phyloP scores from a whole-genome alignment of 148 eudicot species.

The Vaccinium corymbosum region DNA sequence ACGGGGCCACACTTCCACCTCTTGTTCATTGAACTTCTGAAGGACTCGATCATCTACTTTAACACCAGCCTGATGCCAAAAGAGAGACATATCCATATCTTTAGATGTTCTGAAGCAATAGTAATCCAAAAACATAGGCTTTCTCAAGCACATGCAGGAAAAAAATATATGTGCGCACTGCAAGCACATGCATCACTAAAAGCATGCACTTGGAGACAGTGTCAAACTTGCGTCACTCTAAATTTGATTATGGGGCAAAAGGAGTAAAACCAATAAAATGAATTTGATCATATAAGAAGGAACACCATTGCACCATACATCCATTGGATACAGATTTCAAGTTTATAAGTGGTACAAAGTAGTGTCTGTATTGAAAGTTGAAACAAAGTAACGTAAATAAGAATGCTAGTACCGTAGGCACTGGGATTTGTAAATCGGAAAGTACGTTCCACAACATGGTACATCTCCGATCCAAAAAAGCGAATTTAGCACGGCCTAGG shows the following conservation, averaged over 20 bases:
- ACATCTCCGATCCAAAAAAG: no score
- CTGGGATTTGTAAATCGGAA: no score
- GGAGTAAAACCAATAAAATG: no score
- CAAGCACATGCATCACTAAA: neutral
- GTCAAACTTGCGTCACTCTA: neutral
- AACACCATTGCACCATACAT: neutral
- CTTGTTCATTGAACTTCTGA: slow-evolving; percentile 74
- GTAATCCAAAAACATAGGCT: neutral
- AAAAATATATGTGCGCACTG: neutral
- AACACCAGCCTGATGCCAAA: slow-evolving; percentile 64
- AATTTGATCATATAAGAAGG: no score
- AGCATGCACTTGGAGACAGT: neutral
- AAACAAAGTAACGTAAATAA: no score
- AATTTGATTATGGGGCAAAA: neutral
- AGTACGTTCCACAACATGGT: no score
- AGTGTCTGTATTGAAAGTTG: neutral
- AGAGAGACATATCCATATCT: neutral
- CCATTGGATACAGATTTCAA: neutral
- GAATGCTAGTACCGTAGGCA: neutral
- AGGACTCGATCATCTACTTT: slow-evolving; percentile 61
- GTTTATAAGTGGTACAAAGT: neutral
- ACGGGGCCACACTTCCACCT: slow-evolving; percentile 92
- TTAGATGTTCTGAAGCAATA: neutral
- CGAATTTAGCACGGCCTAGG: no score
- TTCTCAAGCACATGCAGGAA: neutral